phyloP scores from a whole-genome alignment of 495 filamentous ascomycete genomes.

The Talaromyces liani region DNA sequence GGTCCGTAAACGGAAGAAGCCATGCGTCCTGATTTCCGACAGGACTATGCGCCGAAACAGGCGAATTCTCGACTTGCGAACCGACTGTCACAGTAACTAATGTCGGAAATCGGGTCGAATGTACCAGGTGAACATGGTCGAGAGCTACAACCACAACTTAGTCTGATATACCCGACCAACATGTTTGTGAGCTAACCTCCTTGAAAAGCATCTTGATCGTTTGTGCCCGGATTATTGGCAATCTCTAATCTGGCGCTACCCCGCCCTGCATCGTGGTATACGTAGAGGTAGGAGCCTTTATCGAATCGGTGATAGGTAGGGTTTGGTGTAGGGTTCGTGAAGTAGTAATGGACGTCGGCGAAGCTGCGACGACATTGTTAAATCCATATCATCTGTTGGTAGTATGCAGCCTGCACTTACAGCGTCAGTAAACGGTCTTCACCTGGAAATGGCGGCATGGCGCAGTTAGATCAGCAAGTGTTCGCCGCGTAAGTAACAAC shows the following conservation, averaged over 20 bases:
- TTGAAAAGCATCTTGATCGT: conserved; percentile 84
- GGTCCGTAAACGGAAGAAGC: conserved; percentile 68
- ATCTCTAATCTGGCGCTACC: conserved; percentile 70
- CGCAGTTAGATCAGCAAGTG: conserved; percentile 10
- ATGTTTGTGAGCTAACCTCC: conserved; percentile 51
- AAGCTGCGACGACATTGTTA: conserved; percentile 46
- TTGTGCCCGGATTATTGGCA: conserved; percentile 77
- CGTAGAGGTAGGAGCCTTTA: conserved; percentile 80
- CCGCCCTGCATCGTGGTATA: conserved; percentile 67
- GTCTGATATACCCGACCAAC: neutral
- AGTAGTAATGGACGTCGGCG: conserved; percentile 86
- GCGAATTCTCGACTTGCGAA: conserved; percentile 28
- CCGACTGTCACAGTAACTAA: conserved; percentile 71
- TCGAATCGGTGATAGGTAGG: conserved; percentile 82
- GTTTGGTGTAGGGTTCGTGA: conserved; percentile 59
- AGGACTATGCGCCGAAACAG: conserved; percentile 21
- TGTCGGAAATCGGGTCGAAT: conserved; percentile 73
- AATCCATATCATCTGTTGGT: neutral
- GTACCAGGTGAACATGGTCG: conserved; percentile 54
- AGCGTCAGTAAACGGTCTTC: conserved; percentile 74
- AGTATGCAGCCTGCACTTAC: conserved; percentile 43
- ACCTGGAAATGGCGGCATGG: conserved; percentile 70
- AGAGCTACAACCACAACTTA: conserved; percentile 38
- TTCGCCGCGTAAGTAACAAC: neutral
- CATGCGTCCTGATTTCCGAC: conserved; percentile 52